phyloP scores from a whole-genome alignment of 352 stramenopile genomes.

The Pythium phragmiticola region DNA sequence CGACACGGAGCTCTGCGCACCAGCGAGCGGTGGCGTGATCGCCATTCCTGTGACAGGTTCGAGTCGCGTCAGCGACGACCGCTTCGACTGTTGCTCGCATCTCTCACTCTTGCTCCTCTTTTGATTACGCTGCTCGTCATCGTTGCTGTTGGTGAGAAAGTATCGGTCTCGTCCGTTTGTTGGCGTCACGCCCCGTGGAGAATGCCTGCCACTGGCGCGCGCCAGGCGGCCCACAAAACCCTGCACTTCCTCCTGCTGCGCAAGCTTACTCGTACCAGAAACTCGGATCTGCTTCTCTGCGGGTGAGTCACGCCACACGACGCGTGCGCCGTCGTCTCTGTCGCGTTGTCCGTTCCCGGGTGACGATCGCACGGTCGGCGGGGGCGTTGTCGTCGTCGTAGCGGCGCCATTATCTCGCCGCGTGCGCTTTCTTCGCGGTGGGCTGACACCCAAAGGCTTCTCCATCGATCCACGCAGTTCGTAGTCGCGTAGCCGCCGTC shows the following conservation, averaged over 20 bases:
- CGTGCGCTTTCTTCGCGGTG: constrained; percentile 44
- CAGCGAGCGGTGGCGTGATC: constrained; percentile 5
- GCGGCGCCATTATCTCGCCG: constrained; percentile 36
- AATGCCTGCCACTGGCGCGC: constrained; percentile 45
- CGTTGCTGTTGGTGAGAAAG: constrained; percentile 6
- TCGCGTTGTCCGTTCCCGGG: constrained; percentile 3
- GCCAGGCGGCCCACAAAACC: constrained; percentile 62
- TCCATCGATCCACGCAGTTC: constrained; percentile 5
- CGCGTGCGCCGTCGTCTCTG: constrained; percentile 29
- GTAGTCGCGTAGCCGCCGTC: background rate
- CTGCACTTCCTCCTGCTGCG: constrained; percentile 65
- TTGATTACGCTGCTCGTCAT: background rate
- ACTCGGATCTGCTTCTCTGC: constrained; percentile 78
- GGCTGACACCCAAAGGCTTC: background rate
- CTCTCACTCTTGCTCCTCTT: constrained; percentile 4
- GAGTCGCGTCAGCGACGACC: constrained; percentile 23
- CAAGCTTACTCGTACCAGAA: constrained; percentile 66
- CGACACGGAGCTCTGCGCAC: constrained; percentile 27
- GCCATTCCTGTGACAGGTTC: background rate
- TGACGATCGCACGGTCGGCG: constrained; percentile 15
- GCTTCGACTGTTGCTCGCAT: constrained; percentile 19
- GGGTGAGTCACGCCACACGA: constrained; percentile 83
- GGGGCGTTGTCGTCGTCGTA: constrained; percentile 22
- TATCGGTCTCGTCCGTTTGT: background rate
- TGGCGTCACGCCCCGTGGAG: constrained; percentile 8